Evolutionary conservation across 2,329 filamentous ascomycete genomes (phyloP).

Genomic region (Aspergillus sp.): DNA sequence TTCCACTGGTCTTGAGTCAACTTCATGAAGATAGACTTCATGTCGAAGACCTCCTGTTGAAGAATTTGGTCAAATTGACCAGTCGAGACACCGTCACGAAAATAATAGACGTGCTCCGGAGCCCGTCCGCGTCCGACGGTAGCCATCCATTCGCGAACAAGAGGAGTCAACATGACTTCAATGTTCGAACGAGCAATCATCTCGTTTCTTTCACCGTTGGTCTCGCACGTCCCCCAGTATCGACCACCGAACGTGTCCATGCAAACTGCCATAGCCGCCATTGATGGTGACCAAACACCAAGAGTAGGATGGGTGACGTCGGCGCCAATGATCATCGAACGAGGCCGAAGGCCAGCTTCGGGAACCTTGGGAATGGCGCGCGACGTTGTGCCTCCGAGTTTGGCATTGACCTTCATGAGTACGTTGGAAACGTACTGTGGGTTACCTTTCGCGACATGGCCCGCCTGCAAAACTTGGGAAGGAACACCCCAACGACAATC

Average conservation of each 20-base stretch:
- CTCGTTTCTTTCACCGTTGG: slow-evolving; percentile 76
- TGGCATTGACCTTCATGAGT: slow-evolving; percentile 93
- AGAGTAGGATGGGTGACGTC: slow-evolving; percentile 82
- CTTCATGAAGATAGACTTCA: slow-evolving; percentile 55
- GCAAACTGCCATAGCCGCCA: slow-evolving; percentile 81
- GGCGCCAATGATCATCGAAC: slow-evolving; percentile 77
- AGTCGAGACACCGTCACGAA: slow-evolving; percentile 87
- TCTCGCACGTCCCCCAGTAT: slow-evolving; percentile 72
- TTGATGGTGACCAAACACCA: slow-evolving; percentile 61
- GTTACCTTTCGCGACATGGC: slow-evolving; percentile 62
- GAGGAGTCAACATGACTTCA: slow-evolving; percentile 55
- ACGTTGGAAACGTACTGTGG: slow-evolving; percentile 90
- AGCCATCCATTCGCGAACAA: slow-evolving; percentile 59
- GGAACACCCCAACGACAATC: slow-evolving; percentile 80
- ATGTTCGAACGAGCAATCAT: slow-evolving; percentile 66
- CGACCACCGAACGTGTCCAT: slow-evolving; percentile 63
- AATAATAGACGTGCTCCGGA: slow-evolving; percentile 77
- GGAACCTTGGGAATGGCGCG: slow-evolving; percentile 41
- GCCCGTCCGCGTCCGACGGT: slow-evolving; percentile 46
- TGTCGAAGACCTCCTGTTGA: slow-evolving; percentile 64
- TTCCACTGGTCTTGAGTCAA: slow-evolving; percentile 28
- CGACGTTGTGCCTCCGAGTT: slow-evolving; percentile 76
- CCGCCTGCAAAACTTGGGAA: slow-evolving; percentile 71
- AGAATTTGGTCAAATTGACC: slow-evolving; percentile 78
- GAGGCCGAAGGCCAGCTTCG: slow-evolving; percentile 28